These are phyloP conservation scores for Cenococcum geophilum DNA, from an alignment of 495 filamentous ascomycete genomes.

Conservation along the genomic window DNA sequence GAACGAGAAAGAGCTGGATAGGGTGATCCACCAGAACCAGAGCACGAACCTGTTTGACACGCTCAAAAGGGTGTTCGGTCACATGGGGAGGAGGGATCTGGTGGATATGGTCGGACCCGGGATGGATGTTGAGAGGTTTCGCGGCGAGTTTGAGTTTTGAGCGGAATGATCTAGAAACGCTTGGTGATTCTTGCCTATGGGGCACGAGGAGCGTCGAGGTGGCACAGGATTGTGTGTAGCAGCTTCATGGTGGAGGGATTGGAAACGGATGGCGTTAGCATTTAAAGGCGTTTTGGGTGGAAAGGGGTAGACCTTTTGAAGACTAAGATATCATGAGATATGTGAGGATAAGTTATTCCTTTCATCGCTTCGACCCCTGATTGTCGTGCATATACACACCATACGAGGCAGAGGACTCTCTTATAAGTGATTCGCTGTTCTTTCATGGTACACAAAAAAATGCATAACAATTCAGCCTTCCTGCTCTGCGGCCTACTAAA, in stretches of 20 bases:
- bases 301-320: neutral
- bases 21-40: constrained; percentile 83
- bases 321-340: no score
- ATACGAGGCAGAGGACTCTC: no score
- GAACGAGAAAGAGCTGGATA: constrained; percentile 63
- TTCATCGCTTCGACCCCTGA: no score
- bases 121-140: constrained; percentile 86
- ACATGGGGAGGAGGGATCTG: constrained; percentile 86
- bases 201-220: neutral
- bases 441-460: no score
- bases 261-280: constrained; percentile 1
- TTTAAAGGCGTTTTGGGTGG: neutral
- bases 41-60: constrained; percentile 96
- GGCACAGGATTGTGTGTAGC: neutral
- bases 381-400: no score
- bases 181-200: constrained; percentile 1
- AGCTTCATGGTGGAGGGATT: neutral
- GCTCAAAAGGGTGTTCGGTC: constrained; percentile 80
- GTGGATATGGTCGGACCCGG: constrained; percentile 78
- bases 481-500: no score
- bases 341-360: no score
- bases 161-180: neutral
- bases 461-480: no score
- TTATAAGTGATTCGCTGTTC: no score
- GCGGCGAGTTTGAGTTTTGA: constrained; percentile 73